Base-by-base conservation (phyloP, 129 eudicot genomes). In the Tanacetum coccineum region DNA sequence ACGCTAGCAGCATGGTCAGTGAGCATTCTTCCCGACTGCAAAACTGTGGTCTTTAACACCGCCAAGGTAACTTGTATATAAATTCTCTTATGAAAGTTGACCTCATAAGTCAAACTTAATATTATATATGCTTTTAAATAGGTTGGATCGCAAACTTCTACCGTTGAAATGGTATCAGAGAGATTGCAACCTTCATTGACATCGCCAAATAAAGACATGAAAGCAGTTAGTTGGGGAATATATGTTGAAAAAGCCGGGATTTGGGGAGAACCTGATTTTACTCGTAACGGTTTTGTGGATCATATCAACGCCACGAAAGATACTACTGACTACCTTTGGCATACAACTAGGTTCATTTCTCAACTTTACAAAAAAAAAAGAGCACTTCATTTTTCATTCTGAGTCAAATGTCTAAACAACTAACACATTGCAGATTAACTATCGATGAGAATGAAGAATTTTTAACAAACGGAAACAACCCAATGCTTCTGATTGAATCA, bases 11-110 rank as follows among this genome's bases (percentile, higher is more conserved):
- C 99, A 78, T 93, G 99, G 99, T 93, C 99, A 0, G 99, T 93
- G 48, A 89, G 99, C 95, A 93, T 93, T 59, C 82, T 93, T 75
- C 99, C 99, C 2, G 99, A 93, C 77, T 93, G 99, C 90, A 93
- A 93, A 73, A 88, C 79, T 64, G 99, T 86, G 36, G 96, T 78
- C 55, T 89, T 80, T 70, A 93, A 93, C 80, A 82, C 96, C 5
- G 99, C 99, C 70, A 89, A 89, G 96, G 99, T 93, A 76, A 68
- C 59, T 62, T 48, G 57, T 36, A 48, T 71, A 10, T 19, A 21
- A 12, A n/a, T 46, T 57, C 47, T 53, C 49, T 1, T 53, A n/a
- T n/a, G n/a, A n/a, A n/a, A n/a, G n/a, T 70, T 60, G 75, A 59
- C 68, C 22, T 47, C 48, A 19, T 47, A 21, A 47, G 22, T 59